These are phyloP conservation scores for Cryptococcus sp. DNA, from an alignment of 1,284 basidiomycete species.

Conservation along the genomic window DNA sequence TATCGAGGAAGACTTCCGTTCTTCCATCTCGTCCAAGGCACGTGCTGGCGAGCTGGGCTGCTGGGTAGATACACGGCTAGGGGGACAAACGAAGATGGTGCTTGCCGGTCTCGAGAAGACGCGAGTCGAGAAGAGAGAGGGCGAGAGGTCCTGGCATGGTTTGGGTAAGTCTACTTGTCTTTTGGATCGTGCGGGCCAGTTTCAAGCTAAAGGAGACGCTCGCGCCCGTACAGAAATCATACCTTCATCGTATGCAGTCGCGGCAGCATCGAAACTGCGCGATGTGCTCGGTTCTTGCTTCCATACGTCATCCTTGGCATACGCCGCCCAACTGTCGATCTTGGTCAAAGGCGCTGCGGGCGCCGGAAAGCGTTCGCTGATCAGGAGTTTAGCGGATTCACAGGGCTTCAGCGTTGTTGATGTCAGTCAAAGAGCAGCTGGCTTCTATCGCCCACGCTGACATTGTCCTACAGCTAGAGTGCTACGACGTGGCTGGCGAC, in stretches of 20 bases:
- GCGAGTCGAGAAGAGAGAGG: slow-evolving; percentile 22
- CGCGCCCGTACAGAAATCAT: slow-evolving; percentile 8
- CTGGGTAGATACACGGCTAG: slow-evolving; percentile 72
- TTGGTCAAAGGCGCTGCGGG: slow-evolving; percentile 59
- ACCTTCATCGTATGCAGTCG: slow-evolving; percentile 30
- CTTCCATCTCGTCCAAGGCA: slow-evolving; percentile 47
- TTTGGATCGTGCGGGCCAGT: too few species aligned
- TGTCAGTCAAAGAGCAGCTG: slow-evolving; percentile 55
- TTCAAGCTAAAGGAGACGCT: too few species aligned
- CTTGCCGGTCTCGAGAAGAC: slow-evolving; percentile 57
- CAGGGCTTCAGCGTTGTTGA: slow-evolving; percentile 70
- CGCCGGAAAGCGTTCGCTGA: slow-evolving; percentile 56
- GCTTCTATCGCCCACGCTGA: too few species aligned
- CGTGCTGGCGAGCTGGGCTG: slow-evolving; percentile 74
- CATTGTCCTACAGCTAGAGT: slow-evolving; percentile 67
- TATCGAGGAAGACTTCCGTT: slow-evolving; percentile 54
- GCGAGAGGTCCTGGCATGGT: slow-evolving; percentile 36
- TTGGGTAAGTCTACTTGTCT: slow-evolving; percentile 27
- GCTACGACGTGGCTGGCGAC: slow-evolving; percentile 81
- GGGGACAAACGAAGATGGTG: slow-evolving; percentile 59
- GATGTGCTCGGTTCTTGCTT: slow-evolving; percentile 37
- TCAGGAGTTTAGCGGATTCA: slow-evolving; percentile 37
- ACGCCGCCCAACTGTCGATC: slow-evolving; percentile 44
- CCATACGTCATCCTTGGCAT: slow-evolving; percentile 23
- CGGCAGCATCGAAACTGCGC: slow-evolving; percentile 28